Evolutionary conservation across 306 rosid genomes (phyloP).

Genomic region (Vigna radiata): DNA sequence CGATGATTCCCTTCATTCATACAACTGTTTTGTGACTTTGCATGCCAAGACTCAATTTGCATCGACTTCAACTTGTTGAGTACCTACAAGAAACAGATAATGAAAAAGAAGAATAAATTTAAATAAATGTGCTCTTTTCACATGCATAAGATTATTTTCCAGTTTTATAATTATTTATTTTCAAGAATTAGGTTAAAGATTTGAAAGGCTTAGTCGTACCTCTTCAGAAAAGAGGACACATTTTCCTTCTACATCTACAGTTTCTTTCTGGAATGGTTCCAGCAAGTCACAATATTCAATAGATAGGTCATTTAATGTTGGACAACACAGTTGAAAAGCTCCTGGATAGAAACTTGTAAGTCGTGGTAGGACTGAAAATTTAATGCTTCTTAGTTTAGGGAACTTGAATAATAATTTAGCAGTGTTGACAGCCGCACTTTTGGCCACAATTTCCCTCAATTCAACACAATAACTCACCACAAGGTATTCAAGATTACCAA

Average conservation of each 20-base stretch:
- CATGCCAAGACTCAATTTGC: neutral
- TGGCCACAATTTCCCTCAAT: conserved; percentile 25
- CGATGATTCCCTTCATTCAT: neutral
- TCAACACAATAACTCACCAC: accelerated
- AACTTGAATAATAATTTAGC: neutral
- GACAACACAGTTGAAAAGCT: neutral
- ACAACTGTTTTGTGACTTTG: neutral
- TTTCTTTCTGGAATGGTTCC: neutral
- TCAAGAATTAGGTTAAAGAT: too few species aligned
- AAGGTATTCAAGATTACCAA: neutral
- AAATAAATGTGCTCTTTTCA: too few species aligned
- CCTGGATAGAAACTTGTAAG: conserved; percentile 8
- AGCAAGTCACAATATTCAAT: neutral
- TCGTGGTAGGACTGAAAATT: neutral
- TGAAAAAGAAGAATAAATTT: too few species aligned
- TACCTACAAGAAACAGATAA: neutral
- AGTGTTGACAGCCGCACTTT: neutral
- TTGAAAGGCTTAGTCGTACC: neutral
- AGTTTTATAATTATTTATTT: too few species aligned
- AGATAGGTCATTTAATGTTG: neutral
- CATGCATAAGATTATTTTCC: too few species aligned
- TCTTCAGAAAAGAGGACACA: neutral
- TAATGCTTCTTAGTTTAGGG: neutral
- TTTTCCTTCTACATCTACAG: neutral
- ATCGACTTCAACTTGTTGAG: conserved; percentile 14